These are phyloP conservation scores for Ettlia oleoabundans DNA, from an alignment of 139 green algal genomes.

Conservation along the genomic window DNA sequence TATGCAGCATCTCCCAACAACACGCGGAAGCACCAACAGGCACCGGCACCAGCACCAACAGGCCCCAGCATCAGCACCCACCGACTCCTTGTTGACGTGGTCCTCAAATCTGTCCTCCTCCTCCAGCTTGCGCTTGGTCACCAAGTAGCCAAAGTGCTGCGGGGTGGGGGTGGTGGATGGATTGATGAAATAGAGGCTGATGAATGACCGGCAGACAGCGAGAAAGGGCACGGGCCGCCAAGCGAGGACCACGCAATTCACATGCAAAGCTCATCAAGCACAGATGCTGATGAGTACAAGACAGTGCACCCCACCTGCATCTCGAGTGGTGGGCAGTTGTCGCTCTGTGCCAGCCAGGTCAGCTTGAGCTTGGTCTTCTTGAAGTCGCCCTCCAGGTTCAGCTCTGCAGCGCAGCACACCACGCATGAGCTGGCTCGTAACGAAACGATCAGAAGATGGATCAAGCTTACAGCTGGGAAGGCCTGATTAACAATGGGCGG, in stretches of 20 bases:
- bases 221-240: too few species aligned
- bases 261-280: too few species aligned
- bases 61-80: slow-evolving; percentile 13
- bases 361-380: slow-evolving; percentile 98
- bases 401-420: slow-evolving; percentile 29
- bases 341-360: slow-evolving; percentile 89
- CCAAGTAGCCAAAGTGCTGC: slow-evolving; percentile 93
- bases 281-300: too few species aligned
- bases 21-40: too few species aligned
- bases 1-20: too few species aligned
- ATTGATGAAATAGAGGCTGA: too few species aligned
- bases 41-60: not conserved
- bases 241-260: too few species aligned
- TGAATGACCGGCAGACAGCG: too few species aligned
- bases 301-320: slow-evolving; percentile 27
- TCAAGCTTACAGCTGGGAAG: too few species aligned
- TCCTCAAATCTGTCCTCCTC: slow-evolving; percentile 91
- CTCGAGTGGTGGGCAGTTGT: slow-evolving; percentile 54
- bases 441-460: too few species aligned
- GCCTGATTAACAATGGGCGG: too few species aligned
- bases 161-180: slow-evolving; percentile 59
- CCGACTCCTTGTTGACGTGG: slow-evolving; percentile 68
- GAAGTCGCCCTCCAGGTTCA: slow-evolving; percentile 92
- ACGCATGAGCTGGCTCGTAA: not conserved
- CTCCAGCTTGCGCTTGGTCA: slow-evolving; percentile 96